phyloP scores from a whole-genome alignment of 495 filamentous ascomycete genomes.

The Tuber aestivum region DNA sequence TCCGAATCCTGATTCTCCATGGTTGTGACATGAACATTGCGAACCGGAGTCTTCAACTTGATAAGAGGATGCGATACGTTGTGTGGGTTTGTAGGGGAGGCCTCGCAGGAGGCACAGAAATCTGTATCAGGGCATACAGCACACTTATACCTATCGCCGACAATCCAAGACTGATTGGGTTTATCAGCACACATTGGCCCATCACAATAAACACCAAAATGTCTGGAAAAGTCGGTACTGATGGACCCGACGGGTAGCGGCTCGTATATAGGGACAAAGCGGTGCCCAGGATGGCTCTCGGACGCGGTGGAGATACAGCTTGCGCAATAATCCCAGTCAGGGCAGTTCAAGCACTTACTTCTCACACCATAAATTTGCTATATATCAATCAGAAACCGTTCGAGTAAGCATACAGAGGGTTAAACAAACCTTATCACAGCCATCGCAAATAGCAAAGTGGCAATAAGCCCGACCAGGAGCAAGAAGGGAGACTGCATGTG shows the following conservation, averaged over 20 bases:
- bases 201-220: constrained; percentile 89
- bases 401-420: constrained; percentile 6
- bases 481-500: constrained; percentile 57
- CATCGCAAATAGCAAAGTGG: constrained; percentile 90
- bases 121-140: constrained; percentile 94
- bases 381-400: constrained; percentile 39
- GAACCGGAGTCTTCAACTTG: constrained; percentile 92
- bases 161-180: constrained; percentile 60
- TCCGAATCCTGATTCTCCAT: constrained; percentile 59
- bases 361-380: constrained; percentile 78
- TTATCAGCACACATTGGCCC: constrained; percentile 73
- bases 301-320: constrained; percentile 61
- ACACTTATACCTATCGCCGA: constrained; percentile 89
- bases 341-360: constrained; percentile 95
- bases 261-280: constrained; percentile 84
- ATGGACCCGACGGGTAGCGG: constrained; percentile 52
- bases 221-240: constrained; percentile 50
- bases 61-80: constrained; percentile 93
- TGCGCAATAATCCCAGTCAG: constrained; percentile 96
- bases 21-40: constrained; percentile 82
- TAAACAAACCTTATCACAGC: constrained; percentile 68
- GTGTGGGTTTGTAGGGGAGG: constrained; percentile 72
- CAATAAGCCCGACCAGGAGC: constrained; percentile 71
- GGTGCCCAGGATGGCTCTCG: constrained; percentile 71
- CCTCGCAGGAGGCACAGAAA: constrained; percentile 93